Base-by-base conservation (phyloP, 768 basidiomycete species). In the Rhizopogon vesiculosus region DNA sequence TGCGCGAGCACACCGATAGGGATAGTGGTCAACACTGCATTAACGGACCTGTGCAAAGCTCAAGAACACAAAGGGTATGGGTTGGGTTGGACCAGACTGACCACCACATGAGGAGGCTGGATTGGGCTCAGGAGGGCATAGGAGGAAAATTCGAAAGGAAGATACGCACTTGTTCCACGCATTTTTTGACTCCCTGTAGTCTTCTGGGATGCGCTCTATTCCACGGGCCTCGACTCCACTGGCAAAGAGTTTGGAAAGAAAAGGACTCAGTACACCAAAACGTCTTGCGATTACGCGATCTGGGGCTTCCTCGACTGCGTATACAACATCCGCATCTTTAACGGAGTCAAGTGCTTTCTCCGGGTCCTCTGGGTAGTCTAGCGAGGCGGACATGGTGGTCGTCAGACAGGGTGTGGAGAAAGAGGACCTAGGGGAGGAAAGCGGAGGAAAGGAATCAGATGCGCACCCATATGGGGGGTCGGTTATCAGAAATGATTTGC, bases 201-300 rank as follows among this genome's bases (percentile, higher is more conserved):
- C 64, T 62, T 82, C 81, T 7, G 77, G 78, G 0, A 82, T 78
- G 7, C 81, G 76, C 56, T 82, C 81, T 7, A 83, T 75, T 18
- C 81, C 81, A 65, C 79, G 68, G 3, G 79, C 81, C 63, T 83
- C 81, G n/a, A 82, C 78, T 48, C 80, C 80, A 52, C 68, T 75
- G 12, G 70, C 65, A 61, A 80, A 80, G 12, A 80, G 65, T 61
- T 64, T 73, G 45, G 66, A 61, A 41, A 77, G 62, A 41, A 72
- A 42, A 1, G 70, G 69, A 0, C 69, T 69, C 42, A 72, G 53
- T 35, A 43, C 53, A 28, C 69, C 65, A 48, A 72, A 75, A 15
- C 74, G 66, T 22, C 59, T 58, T n/a, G 59, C 63, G 29, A 74
- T 65, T 13, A 60, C 65, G 43, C 59, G 44, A 39, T 70, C 69